Base-by-base conservation (phyloP, 208 protist species). In the Leishmania tarentolae region DNA sequence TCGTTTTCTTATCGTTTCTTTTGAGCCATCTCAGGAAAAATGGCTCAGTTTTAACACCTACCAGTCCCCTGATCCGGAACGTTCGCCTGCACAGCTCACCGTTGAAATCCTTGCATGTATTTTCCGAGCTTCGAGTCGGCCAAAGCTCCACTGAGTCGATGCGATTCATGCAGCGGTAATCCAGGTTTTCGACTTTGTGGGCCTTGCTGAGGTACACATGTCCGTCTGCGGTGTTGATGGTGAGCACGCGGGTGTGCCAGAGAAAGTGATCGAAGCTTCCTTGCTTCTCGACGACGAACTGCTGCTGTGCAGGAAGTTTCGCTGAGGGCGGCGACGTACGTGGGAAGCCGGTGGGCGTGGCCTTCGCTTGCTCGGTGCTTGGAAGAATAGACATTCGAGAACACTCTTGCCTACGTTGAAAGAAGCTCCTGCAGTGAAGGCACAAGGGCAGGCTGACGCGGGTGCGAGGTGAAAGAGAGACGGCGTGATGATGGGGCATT, bases 251-350 rank as follows among this genome's bases (percentile, higher is more conserved):
- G 21, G 80, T 83, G 68, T 75, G 40, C 80, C 80, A 83, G n/a
- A 68, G 0, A 9, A 31, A 37, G 0, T 79, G 42, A 8, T 83
- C 74, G 44, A 79, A 57, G 65, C 80, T 35, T n/a, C 80, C 80
- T 44, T 83, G 80, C 80, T 83, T 83, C 75, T 83, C 80, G 0
- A 83, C 37, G 9, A 79, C 68, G 50, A 83, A 83, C 35, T 83
- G 80, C 17, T 24, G 57, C 2, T 13, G 24, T 35, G 8, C 15
- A 9, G 8, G 6, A 65, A 57, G 80, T 28, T 6, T 63, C 46
- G 47, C 71, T 42, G 78, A 13, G 4, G 66, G 28, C 21, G 24
- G 1, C 17, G 56, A n/a, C 56, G n/a, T 24, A 17, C 40, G 17
- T 1, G 21, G 21, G 28, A 13, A 37, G n/a, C 8, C n/a, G 9